phyloP scores from a whole-genome alignment of 192 early-diverging fungal genomes.

The Coemansia sp. region DNA sequence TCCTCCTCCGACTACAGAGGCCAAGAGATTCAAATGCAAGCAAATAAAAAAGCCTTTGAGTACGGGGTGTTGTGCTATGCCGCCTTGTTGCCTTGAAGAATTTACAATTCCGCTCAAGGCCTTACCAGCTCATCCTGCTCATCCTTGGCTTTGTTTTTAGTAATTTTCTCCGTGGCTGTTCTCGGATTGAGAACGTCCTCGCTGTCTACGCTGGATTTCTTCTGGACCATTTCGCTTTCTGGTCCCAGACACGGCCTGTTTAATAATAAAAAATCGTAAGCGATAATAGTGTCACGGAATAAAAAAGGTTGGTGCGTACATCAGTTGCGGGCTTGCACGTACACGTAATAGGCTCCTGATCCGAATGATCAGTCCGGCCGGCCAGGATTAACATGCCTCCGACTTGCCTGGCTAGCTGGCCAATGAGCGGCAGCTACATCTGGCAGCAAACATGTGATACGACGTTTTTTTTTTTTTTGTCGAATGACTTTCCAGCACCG shows the following conservation, averaged over 20 bases:
- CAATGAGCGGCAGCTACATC: background rate
- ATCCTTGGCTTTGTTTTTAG: slow-evolving; percentile 55
- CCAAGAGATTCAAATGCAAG: background rate
- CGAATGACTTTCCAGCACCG: too few species aligned
- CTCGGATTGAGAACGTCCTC: slow-evolving; percentile 51
- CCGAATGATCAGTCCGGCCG: background rate
- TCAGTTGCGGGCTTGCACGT: background rate
- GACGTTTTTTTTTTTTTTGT: too few species aligned
- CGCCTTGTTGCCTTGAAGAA: background rate
- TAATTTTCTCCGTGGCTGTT: slow-evolving; percentile 45
- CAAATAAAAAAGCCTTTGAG: background rate
- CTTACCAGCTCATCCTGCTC: slow-evolving; percentile 56
- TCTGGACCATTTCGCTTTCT: slow-evolving; percentile 22
- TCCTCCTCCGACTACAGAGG: slow-evolving; percentile 92
- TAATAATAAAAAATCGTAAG: background rate
- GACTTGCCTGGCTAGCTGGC: background rate
- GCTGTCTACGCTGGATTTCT: slow-evolving; percentile 13
- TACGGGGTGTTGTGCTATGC: background rate
- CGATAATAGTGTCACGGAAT: background rate
- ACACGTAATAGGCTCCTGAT: background rate
- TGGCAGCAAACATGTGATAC: background rate
- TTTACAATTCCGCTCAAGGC: background rate
- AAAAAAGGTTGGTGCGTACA: background rate
- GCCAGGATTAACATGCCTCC: background rate
- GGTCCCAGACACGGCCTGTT: background rate